Base-by-base conservation (phyloP, 164 flowering plant species). In the Platanus orientalis region DNA sequence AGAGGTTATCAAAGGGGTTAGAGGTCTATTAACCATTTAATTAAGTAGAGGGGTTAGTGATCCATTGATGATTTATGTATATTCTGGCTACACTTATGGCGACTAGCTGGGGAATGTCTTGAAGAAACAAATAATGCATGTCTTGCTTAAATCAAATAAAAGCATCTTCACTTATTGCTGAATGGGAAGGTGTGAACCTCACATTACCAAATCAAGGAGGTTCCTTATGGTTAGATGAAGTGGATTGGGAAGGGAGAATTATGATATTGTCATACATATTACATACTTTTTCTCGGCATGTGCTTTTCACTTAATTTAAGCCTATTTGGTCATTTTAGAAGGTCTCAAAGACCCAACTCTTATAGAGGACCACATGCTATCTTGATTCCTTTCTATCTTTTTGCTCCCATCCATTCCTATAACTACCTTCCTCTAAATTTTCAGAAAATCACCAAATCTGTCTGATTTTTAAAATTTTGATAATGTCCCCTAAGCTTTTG, bases 281-380 rank as follows among this genome's bases (percentile, higher is more conserved):
- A 32, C 50, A 27, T 29, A 17, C 51, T 40, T 62, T n/a, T 40
- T 14, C 57, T 36, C 53, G 30, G n/a, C 73, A 69, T 64, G 73
- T 69, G 73, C 68, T 47, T 62, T n/a, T 58, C 59, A 42, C 54
- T 63, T 54, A 20, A n/a, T 69, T 58, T 50, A 42, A 39, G 42
- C 29, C 36, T 11, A 25, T 16, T 55, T 26, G 21, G 39, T 60
- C 56, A 29, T 13, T 42, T 59, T 54, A 20, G 19, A 53, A 61
- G n/a, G 50, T 62, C 36, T 55, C 34, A 48, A 54, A 45, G 50
- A 42, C 27, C 69, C 63, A 50, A 29, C 59, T 23, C 66, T 47
- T 32, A 61, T 68, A 34, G 7, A 53, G 68, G 58, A 64, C 68
- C 73, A 70, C 73, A 64, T 70, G 73, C 25, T 10, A 64, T 44